These are phyloP conservation scores for Termitomyces sp. DNA, from an alignment of 768 basidiomycete species.

Conservation along the genomic window DNA sequence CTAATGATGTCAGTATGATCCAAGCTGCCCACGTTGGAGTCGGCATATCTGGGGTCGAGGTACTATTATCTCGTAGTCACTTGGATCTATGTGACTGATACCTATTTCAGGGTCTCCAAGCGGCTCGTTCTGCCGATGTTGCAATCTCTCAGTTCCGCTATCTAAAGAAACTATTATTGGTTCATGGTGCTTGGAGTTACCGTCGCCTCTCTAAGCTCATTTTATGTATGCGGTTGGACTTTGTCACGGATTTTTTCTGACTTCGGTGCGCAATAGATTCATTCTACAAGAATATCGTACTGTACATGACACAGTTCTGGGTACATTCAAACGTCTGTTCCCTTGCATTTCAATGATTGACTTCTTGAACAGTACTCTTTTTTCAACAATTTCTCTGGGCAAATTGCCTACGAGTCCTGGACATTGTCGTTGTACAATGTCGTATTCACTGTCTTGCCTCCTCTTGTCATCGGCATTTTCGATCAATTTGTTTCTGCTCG, in stretches of 20 bases:
- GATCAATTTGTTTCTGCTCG: slow-evolving; percentile 98
- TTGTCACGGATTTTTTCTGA: slow-evolving; percentile 3
- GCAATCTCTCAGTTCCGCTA: slow-evolving; percentile 97
- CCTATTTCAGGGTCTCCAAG: slow-evolving; percentile 80
- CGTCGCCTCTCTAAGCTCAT: slow-evolving; percentile 92
- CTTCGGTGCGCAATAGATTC: slow-evolving; percentile 55
- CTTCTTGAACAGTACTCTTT: slow-evolving; percentile 77
- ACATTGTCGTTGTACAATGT: slow-evolving; percentile 97
- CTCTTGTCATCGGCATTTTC: slow-evolving; percentile 95
- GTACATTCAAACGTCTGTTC: slow-evolving; percentile 35
- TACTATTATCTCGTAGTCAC: slow-evolving; percentile 23
- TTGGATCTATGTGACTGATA: neutral
- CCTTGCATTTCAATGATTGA: neutral
- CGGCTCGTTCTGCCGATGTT: slow-evolving; percentile 94
- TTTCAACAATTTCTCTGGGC: slow-evolving; percentile 99
- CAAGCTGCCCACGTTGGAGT: slow-evolving; percentile 98
- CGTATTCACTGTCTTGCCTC: slow-evolving; percentile 92
- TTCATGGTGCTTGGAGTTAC: slow-evolving; percentile 99
- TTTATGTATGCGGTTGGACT: slow-evolving; percentile 63
- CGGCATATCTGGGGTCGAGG: slow-evolving; percentile 97
- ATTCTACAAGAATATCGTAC: slow-evolving; percentile 97
- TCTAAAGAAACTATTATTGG: slow-evolving; percentile 90
- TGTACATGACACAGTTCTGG: slow-evolving; percentile 99
- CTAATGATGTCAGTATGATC: slow-evolving; percentile 99
- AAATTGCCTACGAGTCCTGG: slow-evolving; percentile 99